Conservation (phyloP, 2,329 filamentous ascomycete genomes). For the Leptographium galeiforme region DNA sequence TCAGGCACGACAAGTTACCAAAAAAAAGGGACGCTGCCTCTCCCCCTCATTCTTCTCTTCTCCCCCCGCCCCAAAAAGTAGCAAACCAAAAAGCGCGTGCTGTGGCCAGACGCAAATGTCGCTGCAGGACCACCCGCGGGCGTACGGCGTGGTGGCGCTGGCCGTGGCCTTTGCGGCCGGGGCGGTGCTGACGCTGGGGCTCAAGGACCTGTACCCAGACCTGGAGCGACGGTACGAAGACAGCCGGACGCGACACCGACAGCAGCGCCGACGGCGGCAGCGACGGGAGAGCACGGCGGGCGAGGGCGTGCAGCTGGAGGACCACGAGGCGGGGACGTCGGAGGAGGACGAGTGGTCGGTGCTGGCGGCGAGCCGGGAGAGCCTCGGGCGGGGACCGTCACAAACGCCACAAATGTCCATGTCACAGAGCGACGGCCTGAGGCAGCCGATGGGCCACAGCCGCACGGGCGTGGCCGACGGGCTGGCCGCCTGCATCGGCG, state of each 20-base stretch:
- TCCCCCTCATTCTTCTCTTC: neutral
- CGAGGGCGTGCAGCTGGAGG: conserved; percentile 40
- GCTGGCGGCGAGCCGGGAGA: neutral
- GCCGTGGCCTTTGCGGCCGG: conserved; percentile 65
- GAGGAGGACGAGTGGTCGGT: conserved; percentile 6
- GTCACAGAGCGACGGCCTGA: too few species aligned
- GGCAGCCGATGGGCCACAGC: neutral
- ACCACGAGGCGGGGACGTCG: conserved; percentile 28
- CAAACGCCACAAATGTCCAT: too few species aligned
- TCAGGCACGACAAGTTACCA: neutral
- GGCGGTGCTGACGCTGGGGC: conserved; percentile 58
- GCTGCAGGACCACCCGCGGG: conserved; percentile 45
- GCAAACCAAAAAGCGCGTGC: neutral
- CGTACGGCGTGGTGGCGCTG: conserved; percentile 52
- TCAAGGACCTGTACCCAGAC: conserved; percentile 70
- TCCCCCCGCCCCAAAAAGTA: neutral
- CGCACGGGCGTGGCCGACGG: conserved; percentile 48
- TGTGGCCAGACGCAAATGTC: conserved; percentile 30
- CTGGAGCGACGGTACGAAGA: conserved; percentile 48
- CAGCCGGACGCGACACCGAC: conserved; percentile 12
- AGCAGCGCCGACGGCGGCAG: neutral
- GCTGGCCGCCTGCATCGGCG: conserved; percentile 83
- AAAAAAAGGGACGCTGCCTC: neutral
- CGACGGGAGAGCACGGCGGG: conserved; percentile 15
- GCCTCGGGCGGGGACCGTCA: too few species aligned